phyloP scores from a whole-genome alignment of 2,329 filamentous ascomycete species.

The Alternaria panax region DNA sequence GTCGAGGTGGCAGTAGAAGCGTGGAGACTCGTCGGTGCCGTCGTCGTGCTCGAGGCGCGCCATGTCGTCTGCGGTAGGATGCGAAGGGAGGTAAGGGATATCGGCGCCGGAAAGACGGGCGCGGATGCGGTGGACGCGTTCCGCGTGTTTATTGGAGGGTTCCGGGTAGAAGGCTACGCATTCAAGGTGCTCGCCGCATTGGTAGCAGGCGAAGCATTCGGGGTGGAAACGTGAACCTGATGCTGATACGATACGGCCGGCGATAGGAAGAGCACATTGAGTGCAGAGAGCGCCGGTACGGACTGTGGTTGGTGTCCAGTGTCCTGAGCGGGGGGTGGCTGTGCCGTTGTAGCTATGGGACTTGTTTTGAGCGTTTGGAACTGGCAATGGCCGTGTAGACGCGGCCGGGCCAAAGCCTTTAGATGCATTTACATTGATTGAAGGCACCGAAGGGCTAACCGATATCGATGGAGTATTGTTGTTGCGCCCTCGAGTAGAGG shows the following conservation, averaged over 20 bases:
- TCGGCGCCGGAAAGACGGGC: slow-evolving; percentile 63
- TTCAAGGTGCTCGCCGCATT: slow-evolving; percentile 87
- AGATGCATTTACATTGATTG: slow-evolving; percentile 39
- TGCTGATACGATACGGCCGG: slow-evolving; percentile 87
- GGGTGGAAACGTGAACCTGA: slow-evolving; percentile 88
- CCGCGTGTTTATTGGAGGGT: slow-evolving; percentile 73
- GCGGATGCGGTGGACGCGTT: slow-evolving; percentile 76
- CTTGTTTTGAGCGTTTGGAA: slow-evolving; percentile 54
- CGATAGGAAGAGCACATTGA: slow-evolving; percentile 82
- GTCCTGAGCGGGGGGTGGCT: slow-evolving; percentile 48
- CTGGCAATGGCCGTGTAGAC: slow-evolving; percentile 58
- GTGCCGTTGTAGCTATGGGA: slow-evolving; percentile 40
- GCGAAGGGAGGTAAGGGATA: slow-evolving; percentile 53
- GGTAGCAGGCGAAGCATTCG: slow-evolving; percentile 87
- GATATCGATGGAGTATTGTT: slow-evolving; percentile 35
- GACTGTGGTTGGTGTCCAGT: slow-evolving; percentile 56
- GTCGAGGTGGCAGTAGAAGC: slow-evolving; percentile 98
- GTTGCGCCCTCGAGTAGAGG: slow-evolving; percentile 18
- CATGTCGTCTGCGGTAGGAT: slow-evolving; percentile 65
- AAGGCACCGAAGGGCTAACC: slow-evolving; percentile 32
- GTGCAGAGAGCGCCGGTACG: slow-evolving; percentile 77
- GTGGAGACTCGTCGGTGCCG: slow-evolving; percentile 68
- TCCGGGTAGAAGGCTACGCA: slow-evolving; percentile 97
- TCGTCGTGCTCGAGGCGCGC: slow-evolving; percentile 64
- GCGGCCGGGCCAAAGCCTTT: slow-evolving; percentile 28